Conservation (phyloP, 495 filamentous ascomycete species). For the Penicillium canariense region DNA sequence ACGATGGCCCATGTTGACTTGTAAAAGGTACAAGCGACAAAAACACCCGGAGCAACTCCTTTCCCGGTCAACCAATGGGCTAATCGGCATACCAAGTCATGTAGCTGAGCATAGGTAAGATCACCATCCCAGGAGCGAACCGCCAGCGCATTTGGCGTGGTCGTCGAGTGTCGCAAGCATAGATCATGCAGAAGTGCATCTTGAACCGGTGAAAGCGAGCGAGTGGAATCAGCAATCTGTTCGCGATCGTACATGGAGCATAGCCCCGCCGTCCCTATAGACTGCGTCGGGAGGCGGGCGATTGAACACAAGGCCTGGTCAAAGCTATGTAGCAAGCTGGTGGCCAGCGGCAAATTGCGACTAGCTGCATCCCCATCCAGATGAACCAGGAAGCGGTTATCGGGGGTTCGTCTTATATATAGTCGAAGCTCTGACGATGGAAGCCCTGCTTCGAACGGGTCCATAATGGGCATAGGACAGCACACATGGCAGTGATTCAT, state of each 20-base stretch:
- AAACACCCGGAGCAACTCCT: slow-evolving; percentile 36
- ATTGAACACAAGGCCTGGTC: slow-evolving; percentile 15
- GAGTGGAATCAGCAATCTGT: slow-evolving; percentile 11
- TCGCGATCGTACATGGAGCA: slow-evolving; percentile 11
- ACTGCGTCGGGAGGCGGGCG: not conserved
- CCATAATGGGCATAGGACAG: not conserved
- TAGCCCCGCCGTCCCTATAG: slow-evolving; percentile 11
- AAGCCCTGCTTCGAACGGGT: not conserved
- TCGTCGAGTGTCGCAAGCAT: not conserved
- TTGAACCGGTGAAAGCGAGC: slow-evolving; percentile 6
- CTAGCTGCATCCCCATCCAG: slow-evolving; percentile 2
- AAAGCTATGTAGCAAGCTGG: slow-evolving; percentile 21
- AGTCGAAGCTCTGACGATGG: slow-evolving; percentile 5
- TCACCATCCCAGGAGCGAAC: slow-evolving; percentile 20
- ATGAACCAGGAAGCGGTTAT: slow-evolving; percentile 8
- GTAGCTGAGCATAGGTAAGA: slow-evolving; percentile 21
- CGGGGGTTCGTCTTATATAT: slow-evolving; percentile 5
- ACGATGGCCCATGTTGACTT: slow-evolving; percentile 49
- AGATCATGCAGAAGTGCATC: slow-evolving; percentile 14
- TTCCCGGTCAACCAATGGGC: slow-evolving; percentile 10
- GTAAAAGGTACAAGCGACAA: slow-evolving; percentile 54
- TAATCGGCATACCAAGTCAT: slow-evolving; percentile 5
- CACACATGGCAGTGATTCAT: slow-evolving; percentile 7
- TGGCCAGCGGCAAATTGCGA: slow-evolving; percentile 8
- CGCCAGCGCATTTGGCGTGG: slow-evolving; percentile 6